These are phyloP conservation scores for Plenodomus tracheiphilus DNA, from an alignment of 2,329 filamentous ascomycete species.

Conservation along the genomic window DNA sequence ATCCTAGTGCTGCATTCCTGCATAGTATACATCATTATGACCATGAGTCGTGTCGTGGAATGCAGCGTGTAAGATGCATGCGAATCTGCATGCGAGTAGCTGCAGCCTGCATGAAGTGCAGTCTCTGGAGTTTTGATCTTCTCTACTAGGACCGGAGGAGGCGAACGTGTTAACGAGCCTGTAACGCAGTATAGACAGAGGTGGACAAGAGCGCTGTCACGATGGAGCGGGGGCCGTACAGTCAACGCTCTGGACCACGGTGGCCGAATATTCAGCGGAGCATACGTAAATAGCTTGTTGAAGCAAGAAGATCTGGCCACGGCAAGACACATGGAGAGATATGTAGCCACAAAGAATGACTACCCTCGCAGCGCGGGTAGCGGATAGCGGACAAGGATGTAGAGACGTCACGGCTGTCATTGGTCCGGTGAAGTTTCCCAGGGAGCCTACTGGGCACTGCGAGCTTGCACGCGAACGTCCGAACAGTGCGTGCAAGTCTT, in stretches of 20 bases:
- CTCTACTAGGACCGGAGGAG: background rate
- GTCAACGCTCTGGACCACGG: background rate
- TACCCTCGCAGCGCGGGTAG: background rate
- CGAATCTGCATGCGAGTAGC: no score
- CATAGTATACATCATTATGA: background rate
- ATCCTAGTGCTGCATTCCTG: background rate
- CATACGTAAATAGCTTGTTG: background rate
- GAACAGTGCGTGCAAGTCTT: constrained; percentile 1
- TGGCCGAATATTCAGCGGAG: background rate
- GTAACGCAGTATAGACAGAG: background rate
- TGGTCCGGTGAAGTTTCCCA: background rate
- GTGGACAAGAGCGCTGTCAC: no score
- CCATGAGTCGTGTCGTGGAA: background rate
- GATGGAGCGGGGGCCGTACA: background rate
- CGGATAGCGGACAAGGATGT: background rate
- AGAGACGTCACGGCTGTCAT: background rate
- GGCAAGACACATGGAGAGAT: background rate
- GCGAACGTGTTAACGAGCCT: background rate
- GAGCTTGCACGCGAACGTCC: constrained; percentile 1
- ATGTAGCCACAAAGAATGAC: background rate
- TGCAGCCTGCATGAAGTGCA: background rate
- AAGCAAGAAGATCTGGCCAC: background rate
- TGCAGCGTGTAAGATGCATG: background rate
- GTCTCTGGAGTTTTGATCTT: background rate
- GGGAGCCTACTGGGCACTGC: background rate